These are phyloP conservation scores for Saitozyma sp. DNA, from an alignment of 768 basidiomycete genomes.

Conservation along the genomic window DNA sequence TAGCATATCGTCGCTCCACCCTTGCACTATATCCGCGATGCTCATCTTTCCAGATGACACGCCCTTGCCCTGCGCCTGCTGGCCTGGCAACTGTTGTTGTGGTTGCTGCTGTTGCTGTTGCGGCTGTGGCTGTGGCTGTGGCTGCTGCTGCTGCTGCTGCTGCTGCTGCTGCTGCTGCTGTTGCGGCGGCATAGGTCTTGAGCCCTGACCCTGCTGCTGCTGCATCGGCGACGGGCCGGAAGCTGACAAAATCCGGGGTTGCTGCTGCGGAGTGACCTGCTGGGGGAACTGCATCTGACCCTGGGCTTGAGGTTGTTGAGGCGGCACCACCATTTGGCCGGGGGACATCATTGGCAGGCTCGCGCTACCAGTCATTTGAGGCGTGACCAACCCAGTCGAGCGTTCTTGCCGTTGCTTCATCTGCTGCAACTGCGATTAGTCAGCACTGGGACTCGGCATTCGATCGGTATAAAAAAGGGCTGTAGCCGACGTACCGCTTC, in stretches of 20 bases:
- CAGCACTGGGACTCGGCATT: background rate
- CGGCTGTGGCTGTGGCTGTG: slow-evolving; percentile 8
- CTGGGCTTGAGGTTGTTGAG: slow-evolving; percentile 9
- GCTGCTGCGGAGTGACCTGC: slow-evolving; percentile 9
- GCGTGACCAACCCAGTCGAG: slow-evolving; percentile 22
- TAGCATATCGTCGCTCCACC: slow-evolving; percentile 10
- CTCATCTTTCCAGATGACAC: background rate
- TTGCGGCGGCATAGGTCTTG: slow-evolving; percentile 1
- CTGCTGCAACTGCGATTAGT: slow-evolving; percentile 27
- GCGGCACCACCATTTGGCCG: slow-evolving; percentile 14
- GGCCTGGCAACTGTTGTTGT: background rate
- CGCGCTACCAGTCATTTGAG: slow-evolving; percentile 17
- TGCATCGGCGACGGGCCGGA: slow-evolving; percentile 11
- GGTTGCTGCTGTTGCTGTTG: slow-evolving; percentile 7
- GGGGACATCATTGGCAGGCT: slow-evolving; percentile 28
- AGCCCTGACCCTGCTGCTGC: slow-evolving; percentile 15
- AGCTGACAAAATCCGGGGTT: background rate
- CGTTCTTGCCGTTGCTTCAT: slow-evolving; percentile 38
- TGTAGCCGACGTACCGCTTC: slow-evolving; percentile 26
- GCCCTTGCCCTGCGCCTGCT: background rate
- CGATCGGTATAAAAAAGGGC: background rate
- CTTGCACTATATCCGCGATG: slow-evolving; percentile 2
- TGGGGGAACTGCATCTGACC: slow-evolving; percentile 3
- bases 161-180: slow-evolving; percentile 18
- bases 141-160: slow-evolving; percentile 7